Conservation (phyloP, 768 basidiomycete species). For the Pulveroboletus ravenelii region DNA sequence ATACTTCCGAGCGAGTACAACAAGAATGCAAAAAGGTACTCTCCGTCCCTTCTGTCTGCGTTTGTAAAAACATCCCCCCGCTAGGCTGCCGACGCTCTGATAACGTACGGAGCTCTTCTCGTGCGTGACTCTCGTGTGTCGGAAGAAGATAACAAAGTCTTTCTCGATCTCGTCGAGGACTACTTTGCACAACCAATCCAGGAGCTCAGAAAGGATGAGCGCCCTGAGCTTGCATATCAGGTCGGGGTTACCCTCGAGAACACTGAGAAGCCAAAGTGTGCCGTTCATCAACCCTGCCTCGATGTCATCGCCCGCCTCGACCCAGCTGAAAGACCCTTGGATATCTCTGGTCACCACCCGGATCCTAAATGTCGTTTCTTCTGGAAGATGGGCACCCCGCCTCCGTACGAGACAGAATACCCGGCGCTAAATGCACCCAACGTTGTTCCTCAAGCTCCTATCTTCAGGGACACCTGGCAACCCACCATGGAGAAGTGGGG, state of each 20-base stretch:
- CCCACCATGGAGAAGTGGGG: slow-evolving; percentile 84
- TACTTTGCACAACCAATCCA: slow-evolving; percentile 77
- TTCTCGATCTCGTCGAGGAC: slow-evolving; percentile 89
- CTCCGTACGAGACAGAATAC: slow-evolving; percentile 75
- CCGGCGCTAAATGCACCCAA: slow-evolving; percentile 77
- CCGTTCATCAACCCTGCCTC: slow-evolving; percentile 78
- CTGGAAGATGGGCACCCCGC: slow-evolving; percentile 73
- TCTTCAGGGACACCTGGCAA: slow-evolving; percentile 61
- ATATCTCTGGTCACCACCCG: slow-evolving; percentile 71
- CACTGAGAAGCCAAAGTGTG: slow-evolving; percentile 88
- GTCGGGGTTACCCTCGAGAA: slow-evolving; percentile 95
- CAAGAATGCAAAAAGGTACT: slow-evolving; percentile 65
- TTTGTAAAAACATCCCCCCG: neutral
- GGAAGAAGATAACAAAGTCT: slow-evolving; percentile 73
- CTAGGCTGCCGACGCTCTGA: slow-evolving; percentile 78
- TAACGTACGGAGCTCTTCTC: slow-evolving; percentile 81
- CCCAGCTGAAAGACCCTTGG: slow-evolving; percentile 76
- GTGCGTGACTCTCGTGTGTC: slow-evolving; percentile 81
- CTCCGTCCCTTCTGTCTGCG: neutral
- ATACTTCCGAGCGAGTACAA: slow-evolving; percentile 42
- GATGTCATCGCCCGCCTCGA: slow-evolving; percentile 73
- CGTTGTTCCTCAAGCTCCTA: slow-evolving; percentile 63
- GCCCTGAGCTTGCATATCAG: slow-evolving; percentile 85
- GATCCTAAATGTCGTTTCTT: slow-evolving; percentile 97
- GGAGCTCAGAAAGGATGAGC: slow-evolving; percentile 68